Percentiles rank a stretch among this genome's conserved stretches.
These are phyloP conservation scores for Mycocentrospora acerina DNA, from an alignment of 2,329 filamentous ascomycete genomes.

Conservation along the genomic window DNA sequence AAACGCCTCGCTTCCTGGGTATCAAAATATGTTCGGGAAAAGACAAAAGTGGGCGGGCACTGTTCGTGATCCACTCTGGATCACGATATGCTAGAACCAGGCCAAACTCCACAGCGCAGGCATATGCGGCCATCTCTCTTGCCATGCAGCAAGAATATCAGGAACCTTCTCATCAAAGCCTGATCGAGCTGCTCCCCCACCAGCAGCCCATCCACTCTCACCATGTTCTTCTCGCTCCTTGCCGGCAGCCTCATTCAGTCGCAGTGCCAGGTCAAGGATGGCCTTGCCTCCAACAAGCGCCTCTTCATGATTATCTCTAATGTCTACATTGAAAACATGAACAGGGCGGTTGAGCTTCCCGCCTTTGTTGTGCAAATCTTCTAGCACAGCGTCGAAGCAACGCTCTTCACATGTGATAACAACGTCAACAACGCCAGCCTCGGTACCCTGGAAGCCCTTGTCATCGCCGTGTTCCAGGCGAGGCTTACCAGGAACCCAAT, in stretches of 20 bases:
- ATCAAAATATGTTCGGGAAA: conserved; percentile 12
- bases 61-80: too few species aligned
- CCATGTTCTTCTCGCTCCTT: conserved; percentile 73
- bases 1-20: conserved; percentile 27
- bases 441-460: conserved; percentile 76
- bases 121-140: conserved; percentile 89
- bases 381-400: conserved; percentile 96
- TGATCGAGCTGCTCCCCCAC: conserved; percentile 57
- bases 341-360: conserved; percentile 87
- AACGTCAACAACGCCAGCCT: conserved; percentile 86
- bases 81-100: conserved; percentile 91
- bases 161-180: conserved; percentile 93
- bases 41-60: conserved; percentile 1
- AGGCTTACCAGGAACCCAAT: conserved; percentile 88
- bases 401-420: conserved; percentile 97
- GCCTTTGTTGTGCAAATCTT: conserved; percentile 85
- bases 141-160: conserved; percentile 88
- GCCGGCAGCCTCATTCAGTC: conserved; percentile 75
- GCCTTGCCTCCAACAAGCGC: conserved; percentile 85
- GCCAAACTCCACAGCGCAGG: conserved; percentile 92
- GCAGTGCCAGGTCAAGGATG: conserved; percentile 87
- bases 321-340: conserved; percentile 97
- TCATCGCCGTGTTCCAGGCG: conserved; percentile 70
- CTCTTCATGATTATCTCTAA: conserved; percentile 97
- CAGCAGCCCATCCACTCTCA: conserved; percentile 67